Conservation (phyloP, 768 basidiomycete species). For the Suillus luteus region DNA sequence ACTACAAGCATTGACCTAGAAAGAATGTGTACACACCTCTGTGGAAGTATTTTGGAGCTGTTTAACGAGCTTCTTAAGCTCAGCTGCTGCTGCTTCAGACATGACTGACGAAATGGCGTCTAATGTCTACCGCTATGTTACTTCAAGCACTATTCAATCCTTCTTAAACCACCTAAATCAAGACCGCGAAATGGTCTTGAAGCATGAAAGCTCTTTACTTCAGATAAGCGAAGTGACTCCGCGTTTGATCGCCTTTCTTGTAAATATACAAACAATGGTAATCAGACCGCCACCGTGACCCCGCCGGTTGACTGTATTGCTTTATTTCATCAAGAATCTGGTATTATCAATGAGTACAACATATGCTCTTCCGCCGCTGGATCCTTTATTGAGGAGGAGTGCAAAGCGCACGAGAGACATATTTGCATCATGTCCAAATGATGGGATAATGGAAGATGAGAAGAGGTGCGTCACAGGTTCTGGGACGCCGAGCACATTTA, state of each 20-base stretch:
- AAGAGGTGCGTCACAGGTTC: slow-evolving; percentile 52
- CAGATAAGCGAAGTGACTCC: not conserved
- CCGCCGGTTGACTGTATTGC: not conserved
- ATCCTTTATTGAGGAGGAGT: slow-evolving; percentile 59
- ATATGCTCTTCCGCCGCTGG: slow-evolving; percentile 62
- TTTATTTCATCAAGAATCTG: not conserved
- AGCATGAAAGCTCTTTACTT: not conserved
- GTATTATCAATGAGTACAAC: slow-evolving; percentile 35
- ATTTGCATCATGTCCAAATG: slow-evolving; percentile 67
- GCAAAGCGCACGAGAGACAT: slow-evolving; percentile 75
- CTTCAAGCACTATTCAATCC: slow-evolving; percentile 12
- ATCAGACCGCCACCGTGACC: slow-evolving; percentile 7
- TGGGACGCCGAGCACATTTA: not conserved
- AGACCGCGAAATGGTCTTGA: slow-evolving; percentile 4
- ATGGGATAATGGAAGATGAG: slow-evolving; percentile 64
- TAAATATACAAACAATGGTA: slow-evolving; percentile 24
- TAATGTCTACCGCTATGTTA: slow-evolving; percentile 25
- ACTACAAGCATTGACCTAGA: slow-evolving; percentile 41
- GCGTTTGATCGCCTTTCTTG: slow-evolving; percentile 6
- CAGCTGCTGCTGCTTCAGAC: slow-evolving; percentile 45
- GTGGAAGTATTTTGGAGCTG: slow-evolving; percentile 66
- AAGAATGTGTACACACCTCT: slow-evolving; percentile 49
- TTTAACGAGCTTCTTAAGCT: slow-evolving; percentile 82
- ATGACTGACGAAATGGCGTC: slow-evolving; percentile 21
- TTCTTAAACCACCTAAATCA: slow-evolving; percentile 2